phyloP scores from a whole-genome alignment of 345 rosid species.

The Lepidium didymum region DNA sequence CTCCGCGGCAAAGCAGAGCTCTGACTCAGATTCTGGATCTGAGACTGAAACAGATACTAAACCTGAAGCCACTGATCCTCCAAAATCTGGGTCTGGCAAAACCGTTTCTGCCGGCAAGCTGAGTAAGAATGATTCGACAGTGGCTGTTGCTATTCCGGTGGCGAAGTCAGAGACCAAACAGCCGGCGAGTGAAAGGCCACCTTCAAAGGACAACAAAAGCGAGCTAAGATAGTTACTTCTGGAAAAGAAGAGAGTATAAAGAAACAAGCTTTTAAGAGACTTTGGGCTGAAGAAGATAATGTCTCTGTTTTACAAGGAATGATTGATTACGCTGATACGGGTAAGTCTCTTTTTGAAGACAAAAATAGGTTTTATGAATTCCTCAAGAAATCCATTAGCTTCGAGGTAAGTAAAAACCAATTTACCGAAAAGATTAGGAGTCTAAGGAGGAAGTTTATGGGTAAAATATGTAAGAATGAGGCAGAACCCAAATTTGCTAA shows the following conservation, averaged over 20 bases:
- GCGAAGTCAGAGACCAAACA: constrained; percentile 18
- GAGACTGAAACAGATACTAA: constrained; percentile 35
- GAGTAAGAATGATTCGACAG: neutral
- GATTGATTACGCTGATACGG: constrained; percentile 30
- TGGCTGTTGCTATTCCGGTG: neutral
- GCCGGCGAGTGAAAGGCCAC: neutral
- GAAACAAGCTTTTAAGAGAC: constrained; percentile 23
- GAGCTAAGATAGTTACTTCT: constrained; percentile 5
- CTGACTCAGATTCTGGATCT: constrained; percentile 20
- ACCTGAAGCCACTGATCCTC: constrained; percentile 14
- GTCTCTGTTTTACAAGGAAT: constrained; percentile 34
- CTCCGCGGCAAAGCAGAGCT: neutral
- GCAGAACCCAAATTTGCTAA: constrained; percentile 21
- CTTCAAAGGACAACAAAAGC: constrained; percentile 1
- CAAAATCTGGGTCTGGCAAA: constrained; percentile 25
- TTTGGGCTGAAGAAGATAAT: too few relatives aligned
- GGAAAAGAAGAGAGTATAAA: constrained; percentile 5
- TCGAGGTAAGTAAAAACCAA: constrained; percentile 33
- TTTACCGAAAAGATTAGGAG: constrained; percentile 41
- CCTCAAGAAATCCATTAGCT: constrained; percentile 29
- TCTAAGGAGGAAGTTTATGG: too few relatives aligned
- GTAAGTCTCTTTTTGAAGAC: constrained; percentile 30
- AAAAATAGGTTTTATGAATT: constrained; percentile 27
- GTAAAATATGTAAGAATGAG: constrained; percentile 23
- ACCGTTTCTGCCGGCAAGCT: neutral